Base-by-base conservation (phyloP, 306 rosid species). In the Citrullus amarus region DNA sequence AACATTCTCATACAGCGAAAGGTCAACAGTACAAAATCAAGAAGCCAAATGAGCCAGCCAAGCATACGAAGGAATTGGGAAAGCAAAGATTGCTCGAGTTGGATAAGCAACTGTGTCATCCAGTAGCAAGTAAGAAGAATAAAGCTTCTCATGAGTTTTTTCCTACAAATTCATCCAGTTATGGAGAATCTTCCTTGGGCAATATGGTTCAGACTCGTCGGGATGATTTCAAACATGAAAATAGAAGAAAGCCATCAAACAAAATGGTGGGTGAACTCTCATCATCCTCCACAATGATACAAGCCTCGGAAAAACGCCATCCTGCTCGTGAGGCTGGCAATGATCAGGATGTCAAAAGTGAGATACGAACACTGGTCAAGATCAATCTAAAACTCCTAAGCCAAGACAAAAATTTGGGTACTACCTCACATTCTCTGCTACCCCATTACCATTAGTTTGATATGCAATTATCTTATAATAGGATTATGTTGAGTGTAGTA, bases 341-440 rank as follows among this genome's bases (percentile, higher is more conserved):
- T n/a, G 59, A 43, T 38, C 85, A 83, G 65, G 88, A 85, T 51
- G 82, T 86, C 22, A 93, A 93, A 86, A 80, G 86, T 20, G 90
- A 88, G 85, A 93, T 93, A 79, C 86, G 77, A 80, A 84, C 91
- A 78, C 88, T 93, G 76, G 98, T 93, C 69, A 93, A 93, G 87
- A 86, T 82, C 68, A 91, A 89, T 81, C 81, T 89, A 87, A 93
- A 91, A 85, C 80, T 82, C 83, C 82, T 91, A 55, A 86, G 82
- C 82, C 80, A 77, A 76, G 87, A 84, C 82, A 85, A 85, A 78
- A 82, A 20, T 17, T 54, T 93, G 83, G 95, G 97, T 92, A 90
- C 14, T 53, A 44, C 61, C 4, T 20, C 48, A 56, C 13, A 7
- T 39, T 75, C 41, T 8, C 12, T 34, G 2, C 44, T 8, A 63